phyloP scores from a whole-genome alignment of 1,284 basidiomycete species.

The Boletus holoroseus region DNA sequence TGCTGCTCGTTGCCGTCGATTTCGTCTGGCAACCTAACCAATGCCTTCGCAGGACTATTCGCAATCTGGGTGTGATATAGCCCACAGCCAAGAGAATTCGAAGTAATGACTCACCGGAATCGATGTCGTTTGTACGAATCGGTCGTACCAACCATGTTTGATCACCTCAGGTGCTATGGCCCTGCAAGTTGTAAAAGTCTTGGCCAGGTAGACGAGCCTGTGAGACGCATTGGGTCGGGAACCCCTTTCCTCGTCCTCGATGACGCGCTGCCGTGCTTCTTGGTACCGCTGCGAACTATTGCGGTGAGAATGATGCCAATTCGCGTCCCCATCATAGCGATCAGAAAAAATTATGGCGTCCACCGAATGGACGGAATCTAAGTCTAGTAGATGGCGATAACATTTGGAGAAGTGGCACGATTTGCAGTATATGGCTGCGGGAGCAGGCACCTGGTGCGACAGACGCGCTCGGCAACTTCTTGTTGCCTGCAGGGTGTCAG shows the following conservation, averaged over 20 bases:
- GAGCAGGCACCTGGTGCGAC: constrained; percentile 18
- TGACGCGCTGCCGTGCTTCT: constrained; percentile 17
- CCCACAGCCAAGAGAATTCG: neutral
- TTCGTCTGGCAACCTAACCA: constrained; percentile 15
- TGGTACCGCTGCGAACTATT: constrained; percentile 27
- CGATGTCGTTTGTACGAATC: constrained; percentile 17
- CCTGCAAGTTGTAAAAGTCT: constrained; percentile 40
- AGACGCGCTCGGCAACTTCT: constrained; percentile 25
- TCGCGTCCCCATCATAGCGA: constrained; percentile 28
- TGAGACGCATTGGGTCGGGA: constrained; percentile 31
- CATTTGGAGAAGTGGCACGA: constrained; percentile 49
- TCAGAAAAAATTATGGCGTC: constrained; percentile 40
- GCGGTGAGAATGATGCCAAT: constrained; percentile 48
- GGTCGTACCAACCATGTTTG: constrained; percentile 51
- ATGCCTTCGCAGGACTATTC: constrained; percentile 13
- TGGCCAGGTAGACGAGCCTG: constrained; percentile 38
- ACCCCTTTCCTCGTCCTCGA: constrained; percentile 36
- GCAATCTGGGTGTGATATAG: constrained; percentile 19
- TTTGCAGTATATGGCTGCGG: constrained; percentile 40
- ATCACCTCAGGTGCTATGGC: constrained; percentile 36
- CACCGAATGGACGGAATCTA: constrained; percentile 45
- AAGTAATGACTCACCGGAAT: constrained; percentile 24
- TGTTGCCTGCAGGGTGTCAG: constrained; percentile 12
- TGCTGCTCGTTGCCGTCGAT: constrained; percentile 3
- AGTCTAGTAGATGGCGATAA: constrained; percentile 46